These are phyloP conservation scores for Phytopythium mirpurense DNA, from an alignment of 352 stramenopile species.

Conservation along the genomic window DNA sequence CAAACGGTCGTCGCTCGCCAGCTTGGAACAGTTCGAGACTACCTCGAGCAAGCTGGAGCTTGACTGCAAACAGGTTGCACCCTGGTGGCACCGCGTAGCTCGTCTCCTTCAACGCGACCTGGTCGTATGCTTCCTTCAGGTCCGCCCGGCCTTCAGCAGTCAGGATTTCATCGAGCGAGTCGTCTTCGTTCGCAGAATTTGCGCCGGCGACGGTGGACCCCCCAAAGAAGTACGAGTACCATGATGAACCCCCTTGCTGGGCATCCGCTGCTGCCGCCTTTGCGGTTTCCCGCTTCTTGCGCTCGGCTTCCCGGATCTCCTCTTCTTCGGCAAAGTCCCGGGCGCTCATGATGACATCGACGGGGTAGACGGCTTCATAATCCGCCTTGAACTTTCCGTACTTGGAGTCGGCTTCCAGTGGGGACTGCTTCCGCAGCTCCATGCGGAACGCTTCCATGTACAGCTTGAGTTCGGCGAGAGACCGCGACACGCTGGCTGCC, in stretches of 20 bases:
- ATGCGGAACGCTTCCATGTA: slow-evolving; percentile 56
- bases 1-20: slow-evolving; percentile 32
- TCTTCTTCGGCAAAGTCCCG: slow-evolving; percentile 59
- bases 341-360: slow-evolving; percentile 62
- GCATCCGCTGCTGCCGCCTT: slow-evolving; percentile 17
- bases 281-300: slow-evolving; percentile 18
- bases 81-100: slow-evolving; percentile 38
- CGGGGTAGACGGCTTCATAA: slow-evolving; percentile 59
- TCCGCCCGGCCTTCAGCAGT: slow-evolving; percentile 61
- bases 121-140: slow-evolving; percentile 70
- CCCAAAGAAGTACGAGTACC: slow-evolving; percentile 84
- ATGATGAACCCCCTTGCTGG: slow-evolving; percentile 33
- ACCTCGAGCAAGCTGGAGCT: slow-evolving; percentile 54
- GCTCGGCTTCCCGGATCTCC: slow-evolving; percentile 23
- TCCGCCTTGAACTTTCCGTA: slow-evolving; percentile 33
- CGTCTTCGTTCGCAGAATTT: slow-evolving; percentile 19
- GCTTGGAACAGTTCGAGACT: slow-evolving; percentile 52
- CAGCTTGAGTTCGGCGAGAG: slow-evolving; percentile 41
- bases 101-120: slow-evolving; percentile 52
- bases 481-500: slow-evolving; percentile 54
- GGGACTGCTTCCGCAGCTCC: slow-evolving; percentile 34
- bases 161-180: slow-evolving; percentile 26
- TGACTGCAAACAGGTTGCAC: slow-evolving; percentile 65
- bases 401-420: slow-evolving; percentile 34
- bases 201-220: slow-evolving; percentile 11